Percentiles rank a stretch among this genome's conserved stretches.
phyloP scores from a whole-genome alignment of 2,329 filamentous ascomycete species.

The Fusarium sp. region DNA sequence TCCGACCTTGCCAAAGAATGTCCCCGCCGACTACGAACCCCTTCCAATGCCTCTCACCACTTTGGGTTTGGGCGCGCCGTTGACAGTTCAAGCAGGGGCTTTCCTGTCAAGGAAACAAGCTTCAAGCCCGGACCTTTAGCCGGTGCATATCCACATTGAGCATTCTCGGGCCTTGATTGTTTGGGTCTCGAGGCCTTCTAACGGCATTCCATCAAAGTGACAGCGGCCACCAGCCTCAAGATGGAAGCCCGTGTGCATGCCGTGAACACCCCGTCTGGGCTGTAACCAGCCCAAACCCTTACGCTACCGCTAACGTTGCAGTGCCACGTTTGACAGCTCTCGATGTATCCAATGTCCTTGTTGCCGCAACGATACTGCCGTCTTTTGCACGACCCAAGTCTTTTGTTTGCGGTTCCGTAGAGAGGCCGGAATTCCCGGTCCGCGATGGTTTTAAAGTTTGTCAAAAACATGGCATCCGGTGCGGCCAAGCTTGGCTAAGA shows the following conservation, averaged over 20 bases:
- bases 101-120: constrained; percentile 21
- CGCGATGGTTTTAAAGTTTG: constrained; percentile 29
- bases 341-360: constrained; percentile 19
- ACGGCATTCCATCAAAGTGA: constrained; percentile 17
- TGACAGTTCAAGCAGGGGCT: constrained; percentile 23
- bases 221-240: background rate
- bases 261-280: background rate
- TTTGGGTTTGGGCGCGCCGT: constrained; percentile 33
- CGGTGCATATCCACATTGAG: background rate
- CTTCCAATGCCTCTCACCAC: constrained; percentile 11
- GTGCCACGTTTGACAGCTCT: constrained; percentile 24
- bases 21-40: constrained; percentile 28
- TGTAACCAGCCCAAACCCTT: background rate
- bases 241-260: too few species aligned
- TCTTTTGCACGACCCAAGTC: background rate
- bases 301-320: constrained; percentile 20
- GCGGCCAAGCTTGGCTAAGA: background rate
- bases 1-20: background rate
- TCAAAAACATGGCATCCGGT: constrained; percentile 26
- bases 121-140: constrained; percentile 7
- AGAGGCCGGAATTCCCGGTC: constrained; percentile 16
- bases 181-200: background rate
- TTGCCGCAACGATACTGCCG: constrained; percentile 13
- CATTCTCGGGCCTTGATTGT: constrained; percentile 10
- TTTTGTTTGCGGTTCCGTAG: constrained; percentile 16